phyloP scores from a whole-genome alignment of 768 basidiomycete genomes.

The Termitomyces sp. region DNA sequence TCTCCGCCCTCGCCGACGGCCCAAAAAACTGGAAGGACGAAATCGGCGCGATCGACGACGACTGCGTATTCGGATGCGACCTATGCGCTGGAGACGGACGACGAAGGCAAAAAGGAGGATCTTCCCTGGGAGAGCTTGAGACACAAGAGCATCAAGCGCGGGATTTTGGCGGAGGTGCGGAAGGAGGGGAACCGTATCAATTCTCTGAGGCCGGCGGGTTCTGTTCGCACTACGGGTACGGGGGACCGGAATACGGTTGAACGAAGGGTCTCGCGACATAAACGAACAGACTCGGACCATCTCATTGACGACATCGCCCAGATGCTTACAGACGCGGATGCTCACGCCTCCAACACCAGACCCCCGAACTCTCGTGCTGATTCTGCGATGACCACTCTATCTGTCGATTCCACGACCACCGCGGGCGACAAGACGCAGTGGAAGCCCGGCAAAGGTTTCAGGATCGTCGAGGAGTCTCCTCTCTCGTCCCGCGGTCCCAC shows the following conservation, averaged over 20 bases:
- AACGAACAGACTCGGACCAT: slow-evolving; percentile 22
- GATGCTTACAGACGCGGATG: neutral
- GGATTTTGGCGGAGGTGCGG: slow-evolving; percentile 38
- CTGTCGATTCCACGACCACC: slow-evolving; percentile 13
- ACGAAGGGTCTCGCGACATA: slow-evolving; percentile 15
- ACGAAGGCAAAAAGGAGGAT: slow-evolving; percentile 12
- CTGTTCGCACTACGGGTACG: slow-evolving; percentile 8
- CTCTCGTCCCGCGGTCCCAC: slow-evolving; percentile 8
- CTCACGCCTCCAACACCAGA: neutral
- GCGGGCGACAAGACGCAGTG: slow-evolving; percentile 19
- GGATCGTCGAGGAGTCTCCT: slow-evolving; percentile 34
- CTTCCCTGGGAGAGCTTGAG: slow-evolving; percentile 40
- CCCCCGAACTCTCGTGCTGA: slow-evolving; percentile 6
- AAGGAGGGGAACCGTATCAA: slow-evolving; percentile 27
- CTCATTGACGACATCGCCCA: slow-evolving; percentile 13
- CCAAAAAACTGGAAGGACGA: slow-evolving; percentile 4
- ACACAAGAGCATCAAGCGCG: slow-evolving; percentile 47
- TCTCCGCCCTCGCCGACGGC: slow-evolving; percentile 8
- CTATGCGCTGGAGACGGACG: slow-evolving; percentile 16
- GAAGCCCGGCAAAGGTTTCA: slow-evolving; percentile 31
- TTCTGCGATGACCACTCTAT: slow-evolving; percentile 10
- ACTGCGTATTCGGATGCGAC: slow-evolving; percentile 8
- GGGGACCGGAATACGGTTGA: neutral
- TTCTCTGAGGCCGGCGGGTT: slow-evolving; percentile 21
- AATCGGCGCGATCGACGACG: slow-evolving; percentile 12